phyloP scores from a whole-genome alignment of 2,329 filamentous ascomycete genomes.

The Parastagonospora avenae region DNA sequence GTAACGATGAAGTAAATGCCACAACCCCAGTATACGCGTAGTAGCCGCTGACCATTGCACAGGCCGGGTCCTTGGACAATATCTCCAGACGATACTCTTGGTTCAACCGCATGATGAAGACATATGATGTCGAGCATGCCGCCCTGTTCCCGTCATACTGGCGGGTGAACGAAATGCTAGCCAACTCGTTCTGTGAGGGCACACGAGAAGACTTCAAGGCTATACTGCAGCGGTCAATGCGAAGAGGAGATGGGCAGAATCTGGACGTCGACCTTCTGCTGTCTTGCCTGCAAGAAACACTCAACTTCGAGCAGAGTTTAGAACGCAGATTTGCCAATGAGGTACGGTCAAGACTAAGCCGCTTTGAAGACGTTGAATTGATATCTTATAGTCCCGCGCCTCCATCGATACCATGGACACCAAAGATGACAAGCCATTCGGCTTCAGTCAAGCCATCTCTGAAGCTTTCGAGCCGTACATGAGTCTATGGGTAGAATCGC shows the following conservation, averaged over 20 bases:
- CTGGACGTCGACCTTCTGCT: constrained; percentile 89
- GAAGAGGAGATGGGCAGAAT: constrained; percentile 74
- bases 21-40: constrained; percentile 1
- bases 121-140: constrained; percentile 91
- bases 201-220: constrained; percentile 95
- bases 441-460: constrained; percentile 89
- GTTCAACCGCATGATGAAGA: constrained; percentile 95
- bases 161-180: constrained; percentile 88
- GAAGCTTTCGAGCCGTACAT: constrained; percentile 97
- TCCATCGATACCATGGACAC: constrained; percentile 92
- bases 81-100: constrained; percentile 93
- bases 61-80: constrained; percentile 90
- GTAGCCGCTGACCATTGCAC: constrained; percentile 14
- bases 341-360: constrained; percentile 22
- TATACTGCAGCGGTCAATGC: constrained; percentile 86
- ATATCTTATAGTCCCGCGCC: constrained; percentile 62
- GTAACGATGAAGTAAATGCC: constrained; percentile 75
- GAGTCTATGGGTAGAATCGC: constrained; percentile 94
- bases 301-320: constrained; percentile 93
- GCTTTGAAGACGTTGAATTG: constrained; percentile 9
- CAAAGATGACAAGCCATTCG: constrained; percentile 73
- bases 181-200: constrained; percentile 92
- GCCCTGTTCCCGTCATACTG: constrained; percentile 84
- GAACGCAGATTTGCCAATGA: constrained; percentile 80
- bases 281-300: constrained; percentile 89